Evolutionary conservation across 2,329 filamentous ascomycete genomes (phyloP), one percentile per base, ranked within the genome.

Genomic region (Juglanconis sp.): DNA sequence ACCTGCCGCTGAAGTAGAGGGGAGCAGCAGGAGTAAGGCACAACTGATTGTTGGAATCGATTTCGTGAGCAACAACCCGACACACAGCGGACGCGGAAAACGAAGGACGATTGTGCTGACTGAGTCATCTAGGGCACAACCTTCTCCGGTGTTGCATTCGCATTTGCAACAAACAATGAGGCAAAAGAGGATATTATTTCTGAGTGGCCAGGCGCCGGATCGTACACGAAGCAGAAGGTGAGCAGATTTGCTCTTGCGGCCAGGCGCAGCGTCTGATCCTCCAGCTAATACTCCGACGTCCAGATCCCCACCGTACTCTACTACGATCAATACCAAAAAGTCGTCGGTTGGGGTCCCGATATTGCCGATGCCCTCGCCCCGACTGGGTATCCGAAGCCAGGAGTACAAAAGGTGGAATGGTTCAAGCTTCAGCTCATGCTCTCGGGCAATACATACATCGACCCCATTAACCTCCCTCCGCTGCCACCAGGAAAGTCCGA

Each of bases 361-460:
- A 98, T 98, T 69, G 92, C 95, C 63, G 94, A 98, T 77, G 95
- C 95, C 65, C 85, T 98, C 66, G 94, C 95, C 56, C 95, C 95
- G 35, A 98, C 95, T 46, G 95, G 95, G 65, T 98, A 98, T 75
- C 95, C 95, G 68, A 98, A 98, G 81, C 91, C 91, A 38, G 94
- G 94, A 65, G 94, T 99, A 68, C 95, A 98, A 77, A 98, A 98
- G 80, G 94, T 98, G 31, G 95, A 98, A 79, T 99, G 95, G 95
- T 98, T 99, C 85, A 98, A 98, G 82, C 85, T 99, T 67, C 95
- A 99, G 79, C 87, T 99, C 60, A 98, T 98, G 95, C 84, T 97
- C 64, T 97, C 92, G 62, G 95, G 95, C 65, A 98, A 98, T 82
- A 98, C 95, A 49, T 98, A 98, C 76, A 98, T 98, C 72, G 95